Evolutionary conservation across 768 basidiomycete species (phyloP).

Genomic region (Pleurotus djamor): DNA sequence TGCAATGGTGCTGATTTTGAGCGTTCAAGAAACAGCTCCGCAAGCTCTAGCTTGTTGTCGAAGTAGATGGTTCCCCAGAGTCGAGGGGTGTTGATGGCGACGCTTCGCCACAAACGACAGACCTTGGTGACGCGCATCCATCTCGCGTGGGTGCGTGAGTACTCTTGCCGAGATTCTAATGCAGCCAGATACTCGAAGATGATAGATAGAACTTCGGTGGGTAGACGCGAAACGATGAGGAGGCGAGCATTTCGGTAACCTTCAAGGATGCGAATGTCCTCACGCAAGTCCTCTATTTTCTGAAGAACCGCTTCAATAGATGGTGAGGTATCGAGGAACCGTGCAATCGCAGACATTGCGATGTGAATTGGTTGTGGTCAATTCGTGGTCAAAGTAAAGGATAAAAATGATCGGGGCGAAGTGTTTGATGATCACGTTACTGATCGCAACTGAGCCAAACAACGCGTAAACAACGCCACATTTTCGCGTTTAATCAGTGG

Average conservation of each 20-base stretch:
- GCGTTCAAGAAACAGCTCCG: not conserved
- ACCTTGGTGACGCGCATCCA: not conserved
- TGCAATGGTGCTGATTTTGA: not conserved
- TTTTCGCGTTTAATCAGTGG: constrained; percentile 29
- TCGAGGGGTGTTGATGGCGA: not conserved
- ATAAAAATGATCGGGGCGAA: no score
- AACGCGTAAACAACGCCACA: constrained; percentile 31
- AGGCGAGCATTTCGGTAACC: not conserved
- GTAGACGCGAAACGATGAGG: not conserved
- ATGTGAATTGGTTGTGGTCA: no score
- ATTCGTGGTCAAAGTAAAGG: no score
- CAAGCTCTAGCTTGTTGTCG: not conserved
- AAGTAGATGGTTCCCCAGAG: not conserved
- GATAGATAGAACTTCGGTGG: not conserved
- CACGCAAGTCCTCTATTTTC: not conserved
- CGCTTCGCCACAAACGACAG: not conserved
- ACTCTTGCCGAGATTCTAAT: not conserved
- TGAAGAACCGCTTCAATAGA: not conserved
- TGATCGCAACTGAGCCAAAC: constrained; percentile 22
- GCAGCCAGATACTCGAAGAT: not conserved
- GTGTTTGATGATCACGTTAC: not conserved
- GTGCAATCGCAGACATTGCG: no score
- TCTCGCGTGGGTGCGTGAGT: not conserved
- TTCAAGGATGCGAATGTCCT: not conserved
- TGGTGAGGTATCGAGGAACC: not conserved